Base-by-base conservation (phyloP, 2,329 filamentous ascomycete genomes). In the Paecilomyces variotii region DNA sequence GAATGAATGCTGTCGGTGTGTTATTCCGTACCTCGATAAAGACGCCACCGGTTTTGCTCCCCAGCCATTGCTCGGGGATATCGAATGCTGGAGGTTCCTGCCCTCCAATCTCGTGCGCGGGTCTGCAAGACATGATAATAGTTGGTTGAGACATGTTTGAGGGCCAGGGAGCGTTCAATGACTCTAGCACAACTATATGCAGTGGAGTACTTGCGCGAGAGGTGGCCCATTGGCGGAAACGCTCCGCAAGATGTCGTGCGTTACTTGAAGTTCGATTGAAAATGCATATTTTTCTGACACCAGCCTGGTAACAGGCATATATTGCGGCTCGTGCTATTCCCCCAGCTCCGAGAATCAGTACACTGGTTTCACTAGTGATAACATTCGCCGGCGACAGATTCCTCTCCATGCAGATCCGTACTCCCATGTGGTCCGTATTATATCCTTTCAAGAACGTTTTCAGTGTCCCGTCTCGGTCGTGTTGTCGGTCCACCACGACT, bases 291-390 rank as follows among this genome's bases (percentile, higher is more conserved):
- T 73, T 73, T 55, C 71, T 69, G 50, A 75, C 71, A 0, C 73
- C 73, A 14, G 74, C 59, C 45, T 74, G 69, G 28, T 75, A 71
- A 66, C 75, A 70, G 2, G 74, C 70, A 58, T 76, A 77, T 5
- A 76, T 66, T 28, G 72, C 74, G 24, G 74, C 74, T 5, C 74
- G 73, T 9, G 74, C 74, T 69, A 76, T 74, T 50, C 74, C 74
- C 28, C 86, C 85, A 1, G 85, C 85, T 28, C 86, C 86, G 30
- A 88, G 80, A 25, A 88, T 79, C 12, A 88, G 75, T 0, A 81
- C 85, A 1, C 78, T 82, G 1, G 79, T 81, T 9, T 73, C 78
- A 0, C 82, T 77, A 2, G 84, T 79, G 0, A 87, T 81, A 1
- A 83, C 84, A 61, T 88, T 88, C 2, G 87, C 86, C 0, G 89